These are phyloP conservation scores for Schizochytrium sp. DNA, from an alignment of 108 stramenopile species.

Conservation along the genomic window DNA sequence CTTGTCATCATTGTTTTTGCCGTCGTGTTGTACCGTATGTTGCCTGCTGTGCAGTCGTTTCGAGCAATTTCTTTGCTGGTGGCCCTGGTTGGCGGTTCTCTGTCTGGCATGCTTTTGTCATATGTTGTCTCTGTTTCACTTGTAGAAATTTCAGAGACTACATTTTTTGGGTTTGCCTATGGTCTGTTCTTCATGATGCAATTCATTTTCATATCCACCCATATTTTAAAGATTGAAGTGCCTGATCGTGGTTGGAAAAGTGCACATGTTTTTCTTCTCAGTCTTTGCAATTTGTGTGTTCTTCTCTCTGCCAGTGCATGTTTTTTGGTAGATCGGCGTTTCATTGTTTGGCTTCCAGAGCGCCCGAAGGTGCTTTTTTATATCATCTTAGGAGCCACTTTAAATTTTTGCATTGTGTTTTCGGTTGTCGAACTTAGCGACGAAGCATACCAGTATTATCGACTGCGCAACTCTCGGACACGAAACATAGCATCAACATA, in stretches of 20 bases:
- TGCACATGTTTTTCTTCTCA: constrained; percentile 17
- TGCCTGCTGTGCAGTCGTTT: constrained; percentile 25
- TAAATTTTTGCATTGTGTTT: constrained; percentile 47
- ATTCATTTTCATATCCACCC: constrained; percentile 20
- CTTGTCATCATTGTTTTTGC: constrained; percentile 27
- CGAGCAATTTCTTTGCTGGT: constrained; percentile 20
- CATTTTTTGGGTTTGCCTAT: constrained; percentile 40
- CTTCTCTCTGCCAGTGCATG: constrained; percentile 43
- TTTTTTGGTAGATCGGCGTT: constrained; percentile 31
- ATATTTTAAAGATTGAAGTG: neutral
- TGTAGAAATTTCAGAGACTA: constrained; percentile 55
- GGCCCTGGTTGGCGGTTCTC: constrained; percentile 32
- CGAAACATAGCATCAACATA: constrained; percentile 5
- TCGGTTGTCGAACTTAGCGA: constrained; percentile 8
- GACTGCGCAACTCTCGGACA: neutral
- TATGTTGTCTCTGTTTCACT: constrained; percentile 39
- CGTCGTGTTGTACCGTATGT: neutral
- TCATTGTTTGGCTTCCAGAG: constrained; percentile 44
- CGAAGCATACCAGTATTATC: neutral
- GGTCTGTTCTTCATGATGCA: constrained; percentile 24
- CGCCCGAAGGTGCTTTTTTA: constrained; percentile 42
- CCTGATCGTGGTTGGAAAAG: constrained; percentile 3
- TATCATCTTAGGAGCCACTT: constrained; percentile 29
- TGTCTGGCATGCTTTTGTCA: constrained; percentile 49
- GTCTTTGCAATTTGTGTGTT: neutral